Base-by-base conservation (phyloP, 176 grass and related monocot species). In the Rhynchospora breviuscula region DNA sequence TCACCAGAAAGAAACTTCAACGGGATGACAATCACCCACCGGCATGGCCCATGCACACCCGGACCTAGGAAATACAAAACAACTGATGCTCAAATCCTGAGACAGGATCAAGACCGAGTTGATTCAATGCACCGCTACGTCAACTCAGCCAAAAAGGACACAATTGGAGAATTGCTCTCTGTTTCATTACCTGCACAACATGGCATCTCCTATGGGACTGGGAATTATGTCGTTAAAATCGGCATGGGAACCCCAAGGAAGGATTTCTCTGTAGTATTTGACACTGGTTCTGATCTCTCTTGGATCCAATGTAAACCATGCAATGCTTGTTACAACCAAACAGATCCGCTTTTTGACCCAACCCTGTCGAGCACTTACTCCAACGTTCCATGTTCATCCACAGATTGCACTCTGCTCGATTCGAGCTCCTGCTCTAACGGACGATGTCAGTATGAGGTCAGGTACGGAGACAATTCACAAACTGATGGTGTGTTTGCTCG, bases 221-320 rank as follows among this genome's bases (percentile, higher is more conserved):
- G 81, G 60, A 94, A 98, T 66, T 98, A 94, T 81, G 26, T 98
- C 62, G 85, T 98, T 7, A 85, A 82, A 1, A 82, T 94, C 0
- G 90, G 95, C 7, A 86, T 98, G 35, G 95, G 95, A 5, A 98
- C 90, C 9, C 95, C 95, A 5, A 61, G 29, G 26, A 79, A 47
- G 52, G 58, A 88, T 59, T 82, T 83, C 44, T 17, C 90, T 2
- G 84, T 98, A 23, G 44, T 93, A 11, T 94, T 98, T 63, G 94
- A 97, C 88, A 97, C 94, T 18, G 94, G 94, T 61, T 94, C 92
- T 82, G 92, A 94, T 59, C 85, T 97, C 5, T 89, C 94, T 9
- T 97, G 94, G 94, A 93, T 97, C 81, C 94, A 91, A 79, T 97
- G 95, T 81, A 75, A 60, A 63, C 89, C 95, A 5, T 94, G 92